Conservation (phyloP, 2,329 filamentous ascomycete species). For the Dactylellina leptospora region DNA sequence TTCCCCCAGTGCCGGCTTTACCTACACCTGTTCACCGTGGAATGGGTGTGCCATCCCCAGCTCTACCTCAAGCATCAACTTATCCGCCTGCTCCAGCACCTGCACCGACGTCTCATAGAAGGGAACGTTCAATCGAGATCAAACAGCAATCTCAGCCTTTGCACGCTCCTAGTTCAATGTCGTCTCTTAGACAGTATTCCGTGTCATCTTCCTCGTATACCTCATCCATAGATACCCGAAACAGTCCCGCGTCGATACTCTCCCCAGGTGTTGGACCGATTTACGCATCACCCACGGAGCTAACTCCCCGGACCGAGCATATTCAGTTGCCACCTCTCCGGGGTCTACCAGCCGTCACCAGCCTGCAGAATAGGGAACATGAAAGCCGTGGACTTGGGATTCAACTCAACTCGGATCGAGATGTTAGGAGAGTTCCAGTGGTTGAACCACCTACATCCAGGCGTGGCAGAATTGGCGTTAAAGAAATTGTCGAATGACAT, state of each 20-base stretch:
- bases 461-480: conserved; percentile 46
- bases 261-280: conserved; percentile 46
- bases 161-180: conserved; percentile 27
- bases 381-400: conserved; percentile 24
- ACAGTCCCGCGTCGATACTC: conserved; percentile 39
- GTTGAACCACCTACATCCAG: conserved; percentile 22
- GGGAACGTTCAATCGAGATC: conserved; percentile 40
- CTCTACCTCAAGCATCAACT: conserved; percentile 22
- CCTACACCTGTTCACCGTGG: conserved; percentile 21
- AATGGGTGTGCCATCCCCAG: conserved; percentile 32
- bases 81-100: conserved; percentile 19
- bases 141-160: conserved; percentile 20
- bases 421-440: neutral
- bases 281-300: conserved; percentile 46
- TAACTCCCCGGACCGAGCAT: conserved; percentile 45
- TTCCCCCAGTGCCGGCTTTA: conserved; percentile 17
- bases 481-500: conserved; percentile 43
- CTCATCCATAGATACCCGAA: conserved; percentile 41
- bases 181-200: conserved; percentile 47
- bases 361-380: conserved; percentile 37
- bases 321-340: conserved; percentile 44
- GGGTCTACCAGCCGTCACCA: conserved; percentile 13
- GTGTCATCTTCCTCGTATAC: conserved; percentile 46
- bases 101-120: conserved; percentile 32
- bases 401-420: conserved; percentile 23